Conservation (phyloP, 2,329 filamentous ascomycete species). For the Aschersonia sp. region DNA sequence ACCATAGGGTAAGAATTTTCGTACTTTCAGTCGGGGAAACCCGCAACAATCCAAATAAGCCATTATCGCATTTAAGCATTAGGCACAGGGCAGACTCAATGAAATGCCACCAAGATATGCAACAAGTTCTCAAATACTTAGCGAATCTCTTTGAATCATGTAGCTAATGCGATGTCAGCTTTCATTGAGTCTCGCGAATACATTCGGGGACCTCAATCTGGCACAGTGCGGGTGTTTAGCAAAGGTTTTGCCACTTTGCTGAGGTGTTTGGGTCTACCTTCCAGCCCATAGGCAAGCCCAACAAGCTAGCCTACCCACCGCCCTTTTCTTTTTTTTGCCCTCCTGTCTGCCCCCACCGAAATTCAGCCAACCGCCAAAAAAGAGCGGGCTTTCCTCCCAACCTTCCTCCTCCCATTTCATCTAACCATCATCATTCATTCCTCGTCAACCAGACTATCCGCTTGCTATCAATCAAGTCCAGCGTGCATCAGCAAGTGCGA, state of each 20-base stretch:
- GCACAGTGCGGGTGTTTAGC: background rate
- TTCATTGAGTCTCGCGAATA: no score
- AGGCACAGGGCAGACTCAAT: no score
- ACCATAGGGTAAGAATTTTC: no score
- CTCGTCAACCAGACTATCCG: slow-evolving; percentile 13
- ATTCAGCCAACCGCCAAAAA: slow-evolving; percentile 22
- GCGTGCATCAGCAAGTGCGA: slow-evolving; percentile 21
- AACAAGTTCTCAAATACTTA: no score
- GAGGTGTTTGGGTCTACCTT: background rate
- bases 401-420: slow-evolving; percentile 14
- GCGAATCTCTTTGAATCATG: no score
- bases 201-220: no score
- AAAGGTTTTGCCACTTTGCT: background rate
- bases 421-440: slow-evolving; percentile 12
- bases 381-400: slow-evolving; percentile 15
- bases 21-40: no score
- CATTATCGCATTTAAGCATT: no score
- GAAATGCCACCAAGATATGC: no score
- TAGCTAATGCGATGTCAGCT: no score
- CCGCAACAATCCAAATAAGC: no score
- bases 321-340: slow-evolving; percentile 16
- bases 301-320: slow-evolving; percentile 14
- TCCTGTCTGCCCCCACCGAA: slow-evolving; percentile 21
- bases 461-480: slow-evolving; percentile 3
- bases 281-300: slow-evolving; percentile 9